Evolutionary conservation across 2,329 filamentous ascomycete genomes (phyloP).

Genomic region (Gaeumannomyces tritici): DNA sequence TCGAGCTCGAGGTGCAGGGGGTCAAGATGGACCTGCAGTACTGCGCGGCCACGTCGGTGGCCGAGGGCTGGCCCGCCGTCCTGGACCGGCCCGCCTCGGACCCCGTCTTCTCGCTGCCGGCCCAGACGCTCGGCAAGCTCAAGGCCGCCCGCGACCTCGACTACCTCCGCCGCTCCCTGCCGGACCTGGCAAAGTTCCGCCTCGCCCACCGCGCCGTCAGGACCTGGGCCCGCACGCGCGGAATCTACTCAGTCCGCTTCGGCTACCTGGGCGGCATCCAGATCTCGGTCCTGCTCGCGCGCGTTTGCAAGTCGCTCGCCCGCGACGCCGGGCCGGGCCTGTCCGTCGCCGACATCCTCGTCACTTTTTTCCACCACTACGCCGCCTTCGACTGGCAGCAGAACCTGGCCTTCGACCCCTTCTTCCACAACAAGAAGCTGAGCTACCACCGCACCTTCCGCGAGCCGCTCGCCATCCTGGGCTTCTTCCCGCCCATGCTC

Average conservation of each 20-base stretch:
- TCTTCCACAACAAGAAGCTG: slow-evolving; percentile 38
- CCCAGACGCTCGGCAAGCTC: slow-evolving; percentile 48
- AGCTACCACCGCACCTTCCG: slow-evolving; percentile 43
- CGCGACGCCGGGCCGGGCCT: slow-evolving; percentile 14
- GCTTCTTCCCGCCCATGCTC: slow-evolving; percentile 50
- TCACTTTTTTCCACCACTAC: slow-evolving; percentile 56
- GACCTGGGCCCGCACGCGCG: slow-evolving; percentile 50
- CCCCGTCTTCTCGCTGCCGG: slow-evolving; percentile 43
- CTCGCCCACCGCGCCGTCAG: slow-evolving; percentile 50
- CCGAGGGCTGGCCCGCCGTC: slow-evolving; percentile 40
- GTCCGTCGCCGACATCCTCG: slow-evolving; percentile 40
- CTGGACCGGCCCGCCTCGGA: slow-evolving; percentile 39
- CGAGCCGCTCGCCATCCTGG: slow-evolving; percentile 54
- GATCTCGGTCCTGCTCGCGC: slow-evolving; percentile 50
- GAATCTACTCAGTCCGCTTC: slow-evolving; percentile 55
- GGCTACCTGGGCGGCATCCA: slow-evolving; percentile 58
- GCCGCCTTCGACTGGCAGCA: slow-evolving; percentile 48
- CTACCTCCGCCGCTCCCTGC: slow-evolving; percentile 50
- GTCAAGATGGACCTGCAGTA: slow-evolving; percentile 59
- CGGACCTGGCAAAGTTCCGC: slow-evolving; percentile 47
- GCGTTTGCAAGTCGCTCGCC: slow-evolving; percentile 46
- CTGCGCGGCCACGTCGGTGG: slow-evolving; percentile 46
- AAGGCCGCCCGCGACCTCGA: slow-evolving; percentile 54
- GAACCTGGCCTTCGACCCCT: slow-evolving; percentile 47
- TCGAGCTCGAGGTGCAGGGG: slow-evolving; percentile 49